Conservation (phyloP, 192 early-diverging fungal species). For the Podila epicladia region DNA sequence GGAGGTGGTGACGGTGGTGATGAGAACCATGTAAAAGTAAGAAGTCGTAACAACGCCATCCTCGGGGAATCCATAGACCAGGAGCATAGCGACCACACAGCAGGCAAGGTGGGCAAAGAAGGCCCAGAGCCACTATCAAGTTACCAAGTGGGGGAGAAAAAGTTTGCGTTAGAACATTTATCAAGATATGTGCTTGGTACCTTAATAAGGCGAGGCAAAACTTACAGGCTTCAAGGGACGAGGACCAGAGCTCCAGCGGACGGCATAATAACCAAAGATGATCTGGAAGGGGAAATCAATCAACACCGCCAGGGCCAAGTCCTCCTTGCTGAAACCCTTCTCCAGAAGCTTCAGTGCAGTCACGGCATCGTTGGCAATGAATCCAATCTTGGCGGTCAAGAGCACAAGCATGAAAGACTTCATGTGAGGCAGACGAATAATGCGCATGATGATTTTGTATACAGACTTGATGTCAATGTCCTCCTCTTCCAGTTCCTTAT, state of each 20-base stretch:
- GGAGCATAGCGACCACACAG: conserved; percentile 83
- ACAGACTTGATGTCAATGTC: conserved; percentile 73
- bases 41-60: conserved; percentile 65
- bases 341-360: conserved; percentile 95
- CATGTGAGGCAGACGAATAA: conserved; percentile 92
- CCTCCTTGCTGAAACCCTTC: conserved; percentile 94
- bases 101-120: conserved; percentile 88
- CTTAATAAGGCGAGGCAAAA: conserved; percentile 14
- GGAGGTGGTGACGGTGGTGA: conserved; percentile 81
- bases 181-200: background rate
- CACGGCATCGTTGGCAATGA: conserved; percentile 95
- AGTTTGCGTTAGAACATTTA: background rate
- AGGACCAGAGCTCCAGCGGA: conserved; percentile 91
- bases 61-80: conserved; percentile 82
- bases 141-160: background rate
- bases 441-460: conserved; percentile 92
- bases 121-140: conserved; percentile 82
- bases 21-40: conserved; percentile 85
- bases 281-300: conserved; percentile 98
- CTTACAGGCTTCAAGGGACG: conserved; percentile 84
- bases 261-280: conserved; percentile 97
- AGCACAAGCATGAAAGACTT: conserved; percentile 81
- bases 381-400: conserved; percentile 92
- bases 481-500: conserved; percentile 54
- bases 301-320: conserved; percentile 90